phyloP scores from a whole-genome alignment of 116 monocot species.

The Zostera marina region DNA sequence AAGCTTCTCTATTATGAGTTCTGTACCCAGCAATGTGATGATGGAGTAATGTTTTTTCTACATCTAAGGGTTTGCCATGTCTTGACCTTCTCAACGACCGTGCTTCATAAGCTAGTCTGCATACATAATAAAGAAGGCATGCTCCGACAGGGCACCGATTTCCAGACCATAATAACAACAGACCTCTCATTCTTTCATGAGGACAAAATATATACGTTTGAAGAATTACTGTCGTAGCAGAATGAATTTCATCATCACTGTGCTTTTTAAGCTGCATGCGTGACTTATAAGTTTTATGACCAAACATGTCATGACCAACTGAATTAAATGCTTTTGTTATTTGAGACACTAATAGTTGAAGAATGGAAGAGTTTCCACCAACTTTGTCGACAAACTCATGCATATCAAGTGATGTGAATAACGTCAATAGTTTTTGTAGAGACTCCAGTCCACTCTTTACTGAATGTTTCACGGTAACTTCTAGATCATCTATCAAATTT shows the following conservation, averaged over 20 bases:
- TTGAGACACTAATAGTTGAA: constrained; percentile 2
- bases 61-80: background rate
- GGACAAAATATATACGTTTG: constrained; percentile 8
- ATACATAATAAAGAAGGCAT: constrained; percentile 8
- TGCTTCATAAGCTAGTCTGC: constrained; percentile 8
- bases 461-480: background rate
- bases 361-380: background rate
- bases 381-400: background rate
- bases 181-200: constrained; percentile 6
- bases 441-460: background rate
- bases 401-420: background rate
- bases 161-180: constrained; percentile 7
- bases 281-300: background rate
- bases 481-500: background rate
- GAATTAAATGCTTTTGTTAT: constrained; percentile 8
- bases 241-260: constrained; percentile 6
- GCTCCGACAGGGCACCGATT: constrained; percentile 8
- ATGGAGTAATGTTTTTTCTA: background rate
- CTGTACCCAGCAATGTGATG: constrained; percentile 4
- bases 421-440: constrained; percentile 2
- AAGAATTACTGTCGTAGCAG: constrained; percentile 6
- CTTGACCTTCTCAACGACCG: background rate
- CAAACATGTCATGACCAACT: constrained; percentile 6
- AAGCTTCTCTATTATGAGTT: background rate
- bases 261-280: background rate